phyloP scores from a whole-genome alignment of 306 rosid species.

The Fragaria ananassa region DNA sequence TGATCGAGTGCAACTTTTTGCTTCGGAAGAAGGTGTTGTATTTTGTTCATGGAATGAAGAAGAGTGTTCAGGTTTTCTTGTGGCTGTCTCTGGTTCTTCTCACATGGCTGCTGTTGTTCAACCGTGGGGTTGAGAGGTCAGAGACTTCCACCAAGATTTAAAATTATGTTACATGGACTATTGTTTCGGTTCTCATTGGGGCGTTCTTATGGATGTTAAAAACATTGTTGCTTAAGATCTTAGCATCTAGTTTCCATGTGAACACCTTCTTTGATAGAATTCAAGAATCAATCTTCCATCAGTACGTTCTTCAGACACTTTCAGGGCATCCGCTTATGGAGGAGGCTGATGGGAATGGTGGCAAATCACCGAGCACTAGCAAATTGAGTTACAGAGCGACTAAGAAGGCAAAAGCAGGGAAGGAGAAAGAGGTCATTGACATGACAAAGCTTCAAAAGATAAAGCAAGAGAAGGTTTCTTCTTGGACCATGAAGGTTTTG shows the following conservation, averaged over 20 bases:
- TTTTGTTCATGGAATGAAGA: conserved; percentile 92
- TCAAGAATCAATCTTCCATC: conserved; percentile 82
- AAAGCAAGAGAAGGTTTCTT: conserved; percentile 85
- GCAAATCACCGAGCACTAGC: conserved; percentile 46
- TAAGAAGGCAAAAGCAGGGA: conserved; percentile 39
- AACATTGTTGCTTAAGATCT: conserved; percentile 55
- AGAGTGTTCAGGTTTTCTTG: conserved; percentile 64
- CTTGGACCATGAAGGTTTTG: conserved; percentile 95
- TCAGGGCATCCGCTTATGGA: conserved; percentile 67
- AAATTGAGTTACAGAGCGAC: conserved; percentile 63
- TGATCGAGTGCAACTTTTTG: conserved; percentile 81
- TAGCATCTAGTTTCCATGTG: conserved; percentile 79
- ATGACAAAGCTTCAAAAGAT: conserved; percentile 67
- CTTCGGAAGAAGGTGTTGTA: conserved; percentile 74
- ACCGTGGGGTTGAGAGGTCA: conserved; percentile 45
- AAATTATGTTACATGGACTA: conserved; percentile 60
- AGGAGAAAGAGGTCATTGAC: conserved; percentile 58
- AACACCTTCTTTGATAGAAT: conserved; percentile 83
- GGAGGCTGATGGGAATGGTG: conserved; percentile 53
- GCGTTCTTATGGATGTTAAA: conserved; percentile 72
- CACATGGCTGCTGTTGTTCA: conserved; percentile 63
- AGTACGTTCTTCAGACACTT: conserved; percentile 73
- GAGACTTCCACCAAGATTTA: conserved; percentile 39
- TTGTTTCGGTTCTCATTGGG: conserved; percentile 65
- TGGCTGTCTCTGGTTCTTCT: conserved; percentile 69